phyloP scores from a whole-genome alignment of 2,329 filamentous ascomycete genomes.

The Aspergillus alliaceus region DNA sequence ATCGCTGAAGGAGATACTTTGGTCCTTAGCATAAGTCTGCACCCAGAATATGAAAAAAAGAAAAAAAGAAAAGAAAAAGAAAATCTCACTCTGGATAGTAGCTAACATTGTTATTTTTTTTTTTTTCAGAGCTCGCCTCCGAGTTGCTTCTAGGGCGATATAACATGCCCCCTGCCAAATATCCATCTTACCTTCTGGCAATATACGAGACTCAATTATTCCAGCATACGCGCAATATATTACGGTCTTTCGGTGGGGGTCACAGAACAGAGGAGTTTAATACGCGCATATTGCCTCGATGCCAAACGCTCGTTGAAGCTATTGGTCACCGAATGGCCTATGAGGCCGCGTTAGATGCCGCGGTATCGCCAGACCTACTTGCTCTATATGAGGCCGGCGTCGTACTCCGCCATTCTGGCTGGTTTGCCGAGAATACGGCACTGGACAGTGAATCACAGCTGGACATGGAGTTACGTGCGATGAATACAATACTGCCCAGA shows the following conservation, averaged over 20 bases:
- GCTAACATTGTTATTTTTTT: neutral
- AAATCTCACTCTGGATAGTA: too few relatives aligned
- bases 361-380: conserved; percentile 8
- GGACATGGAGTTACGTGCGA: neutral
- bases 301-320: conserved; percentile 17
- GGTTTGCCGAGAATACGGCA: conserved; percentile 11
- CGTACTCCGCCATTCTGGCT: conserved; percentile 12
- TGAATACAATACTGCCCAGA: neutral
- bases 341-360: conserved; percentile 20
- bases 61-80: too few relatives aligned
- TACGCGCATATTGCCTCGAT: conserved; percentile 15
- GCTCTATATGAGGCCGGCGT: conserved; percentile 15
- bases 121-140: conserved; percentile 23
- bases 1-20: conserved; percentile 21
- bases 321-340: conserved; percentile 23
- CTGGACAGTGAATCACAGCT: neutral
- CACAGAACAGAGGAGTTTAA: conserved; percentile 20
- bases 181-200: conserved; percentile 14
- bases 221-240: neutral
- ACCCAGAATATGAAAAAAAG: too few relatives aligned
- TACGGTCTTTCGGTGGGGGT: neutral
- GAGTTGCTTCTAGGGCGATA: conserved; percentile 25
- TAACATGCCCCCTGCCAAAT: conserved; percentile 13
- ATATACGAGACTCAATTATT: conserved; percentile 16
- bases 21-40: conserved; percentile 19